These are phyloP conservation scores for Debaryomyces robertsiae DNA, from an alignment of 1,139 yeast genomes.

Conservation along the genomic window DNA sequence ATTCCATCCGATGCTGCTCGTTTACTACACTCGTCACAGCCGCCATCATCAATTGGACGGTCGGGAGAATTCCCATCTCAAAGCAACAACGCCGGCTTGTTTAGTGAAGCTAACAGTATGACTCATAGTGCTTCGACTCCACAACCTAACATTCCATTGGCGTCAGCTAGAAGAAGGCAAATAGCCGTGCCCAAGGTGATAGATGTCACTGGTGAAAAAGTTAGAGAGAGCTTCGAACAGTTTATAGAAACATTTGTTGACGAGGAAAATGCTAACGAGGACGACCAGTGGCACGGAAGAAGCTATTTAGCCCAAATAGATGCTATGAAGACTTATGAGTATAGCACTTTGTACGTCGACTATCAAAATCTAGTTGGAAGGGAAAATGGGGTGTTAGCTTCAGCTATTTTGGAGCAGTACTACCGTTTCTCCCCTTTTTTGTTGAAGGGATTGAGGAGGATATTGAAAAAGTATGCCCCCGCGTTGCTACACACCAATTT, in stretches of 20 bases:
- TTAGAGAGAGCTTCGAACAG: slow-evolving; percentile 84
- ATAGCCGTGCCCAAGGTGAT: slow-evolving; percentile 81
- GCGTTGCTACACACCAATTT: slow-evolving; percentile 56
- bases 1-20: slow-evolving; percentile 51
- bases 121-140: slow-evolving; percentile 24
- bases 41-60: slow-evolving; percentile 48
- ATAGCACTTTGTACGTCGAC: slow-evolving; percentile 81
- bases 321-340: slow-evolving; percentile 75
- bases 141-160: slow-evolving; percentile 20
- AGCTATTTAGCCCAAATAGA: slow-evolving; percentile 80
- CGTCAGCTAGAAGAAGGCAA: slow-evolving; percentile 51
- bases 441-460: slow-evolving; percentile 69
- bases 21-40: slow-evolving; percentile 46
- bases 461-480: slow-evolving; percentile 79
- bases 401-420: slow-evolving; percentile 88
- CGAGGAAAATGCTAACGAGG: slow-evolving; percentile 33
- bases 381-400: slow-evolving; percentile 86
- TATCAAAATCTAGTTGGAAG: slow-evolving; percentile 74
- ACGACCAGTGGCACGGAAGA: slow-evolving; percentile 51
- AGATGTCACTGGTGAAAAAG: slow-evolving; percentile 93
- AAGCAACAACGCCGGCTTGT: slow-evolving; percentile 17
- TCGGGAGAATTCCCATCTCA: slow-evolving; percentile 33
- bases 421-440: slow-evolving; percentile 90
- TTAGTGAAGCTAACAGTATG: slow-evolving; percentile 23
- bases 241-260: slow-evolving; percentile 71